phyloP scores from a whole-genome alignment of 768 basidiomycete genomes.

The Wakefieldia striispora region DNA sequence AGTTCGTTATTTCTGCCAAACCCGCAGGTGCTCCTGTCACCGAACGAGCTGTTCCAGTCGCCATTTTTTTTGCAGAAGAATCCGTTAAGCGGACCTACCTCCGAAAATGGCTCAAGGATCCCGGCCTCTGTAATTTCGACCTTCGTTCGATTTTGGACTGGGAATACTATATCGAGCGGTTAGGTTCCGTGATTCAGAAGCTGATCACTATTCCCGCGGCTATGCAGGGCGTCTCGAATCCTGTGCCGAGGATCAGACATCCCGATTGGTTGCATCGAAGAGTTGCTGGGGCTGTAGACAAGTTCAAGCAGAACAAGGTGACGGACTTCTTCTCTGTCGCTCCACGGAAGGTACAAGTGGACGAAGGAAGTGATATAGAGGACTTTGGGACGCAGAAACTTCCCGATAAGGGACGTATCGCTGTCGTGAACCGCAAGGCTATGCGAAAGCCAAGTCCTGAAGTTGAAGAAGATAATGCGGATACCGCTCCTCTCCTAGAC shows the following conservation, averaged over 20 bases:
- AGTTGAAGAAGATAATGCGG: constrained; percentile 26
- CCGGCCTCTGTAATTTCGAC: constrained; percentile 81
- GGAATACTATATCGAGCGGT: constrained; percentile 96
- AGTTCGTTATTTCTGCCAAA: constrained; percentile 96
- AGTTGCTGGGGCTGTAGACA: constrained; percentile 87
- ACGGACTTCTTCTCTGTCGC: constrained; percentile 79
- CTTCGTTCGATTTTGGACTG: constrained; percentile 94
- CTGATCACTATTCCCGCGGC: constrained; percentile 99
- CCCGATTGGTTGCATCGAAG: constrained; percentile 96
- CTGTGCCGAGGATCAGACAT: constrained; percentile 92
- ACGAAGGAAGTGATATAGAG: constrained; percentile 54
- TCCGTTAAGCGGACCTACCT: constrained; percentile 86
- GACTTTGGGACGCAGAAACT: constrained; percentile 40
- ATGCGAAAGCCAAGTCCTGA: constrained; percentile 45
- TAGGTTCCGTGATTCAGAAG: constrained; percentile 98
- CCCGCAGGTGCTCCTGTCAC: constrained; percentile 94
- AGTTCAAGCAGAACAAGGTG: constrained; percentile 97
- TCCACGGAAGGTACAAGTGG: constrained; percentile 11
- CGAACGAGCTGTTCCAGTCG: constrained; percentile 93
- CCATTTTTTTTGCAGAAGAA: constrained; percentile 96
- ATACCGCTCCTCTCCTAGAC: constrained; percentile 53
- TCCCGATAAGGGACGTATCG: constrained; percentile 41
- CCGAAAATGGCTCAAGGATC: constrained; percentile 96
- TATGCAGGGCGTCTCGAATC: constrained; percentile 95
- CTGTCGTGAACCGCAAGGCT: constrained; percentile 52